phyloP scores from a whole-genome alignment of 805 yeast species.

The Diddensiella caesifluorescens region DNA sequence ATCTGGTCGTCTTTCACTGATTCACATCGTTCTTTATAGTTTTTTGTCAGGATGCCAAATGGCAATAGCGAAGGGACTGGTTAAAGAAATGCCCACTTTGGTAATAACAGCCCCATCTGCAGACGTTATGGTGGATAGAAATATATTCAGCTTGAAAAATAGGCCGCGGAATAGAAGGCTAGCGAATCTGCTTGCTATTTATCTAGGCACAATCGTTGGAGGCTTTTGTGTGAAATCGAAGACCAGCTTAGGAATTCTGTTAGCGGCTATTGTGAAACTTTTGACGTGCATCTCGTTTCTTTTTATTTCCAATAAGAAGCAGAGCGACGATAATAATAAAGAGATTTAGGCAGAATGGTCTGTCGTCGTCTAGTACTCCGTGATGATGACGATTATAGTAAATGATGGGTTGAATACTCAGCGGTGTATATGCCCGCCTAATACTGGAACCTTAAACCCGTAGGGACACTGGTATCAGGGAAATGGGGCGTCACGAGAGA shows the following conservation, averaged over 20 bases:
- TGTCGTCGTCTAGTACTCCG: no score
- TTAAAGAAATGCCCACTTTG: constrained; percentile 3
- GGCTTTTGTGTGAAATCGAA: not conserved
- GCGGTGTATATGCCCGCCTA: no score
- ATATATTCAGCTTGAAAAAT: not conserved
- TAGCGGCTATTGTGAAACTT: not conserved
- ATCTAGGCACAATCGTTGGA: constrained; percentile 4
- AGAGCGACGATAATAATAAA: no score
- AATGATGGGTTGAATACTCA: no score
- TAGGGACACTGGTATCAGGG: no score
- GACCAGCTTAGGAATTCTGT: not conserved
- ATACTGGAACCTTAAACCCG: no score
- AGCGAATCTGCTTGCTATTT: not conserved
- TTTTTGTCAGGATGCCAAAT: constrained; percentile 3
- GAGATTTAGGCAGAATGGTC: no score
- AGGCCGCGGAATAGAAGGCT: constrained; percentile 3
- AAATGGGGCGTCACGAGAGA: no score
- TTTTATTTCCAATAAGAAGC: no score
- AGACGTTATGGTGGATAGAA: not conserved
- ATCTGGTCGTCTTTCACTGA: not conserved
- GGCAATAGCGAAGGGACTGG: constrained; percentile 1
- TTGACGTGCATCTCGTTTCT: not conserved
- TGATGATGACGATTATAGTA: no score
- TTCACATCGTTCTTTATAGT: constrained; percentile 4
- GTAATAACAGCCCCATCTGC: constrained; percentile 5